These are phyloP conservation scores for Myxozyma geophila DNA, from an alignment of 805 yeast species.

Conservation along the genomic window DNA sequence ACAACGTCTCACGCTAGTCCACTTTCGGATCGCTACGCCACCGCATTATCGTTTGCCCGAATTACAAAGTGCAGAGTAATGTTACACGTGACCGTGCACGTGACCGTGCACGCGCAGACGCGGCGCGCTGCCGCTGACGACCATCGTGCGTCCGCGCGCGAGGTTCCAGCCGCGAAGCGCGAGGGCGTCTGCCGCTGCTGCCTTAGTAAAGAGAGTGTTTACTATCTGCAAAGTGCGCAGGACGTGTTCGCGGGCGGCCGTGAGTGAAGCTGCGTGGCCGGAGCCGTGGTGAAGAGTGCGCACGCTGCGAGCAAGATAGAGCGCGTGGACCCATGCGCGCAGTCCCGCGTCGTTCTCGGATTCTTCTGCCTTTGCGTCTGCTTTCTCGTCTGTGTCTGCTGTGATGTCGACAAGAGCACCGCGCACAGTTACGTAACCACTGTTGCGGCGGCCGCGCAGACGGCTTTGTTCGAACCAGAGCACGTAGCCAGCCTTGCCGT, in stretches of 20 bases:
- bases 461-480: slow-evolving; percentile 32
- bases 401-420: slow-evolving; percentile 36
- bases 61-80: not conserved
- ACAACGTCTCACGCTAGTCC: slow-evolving; percentile 6
- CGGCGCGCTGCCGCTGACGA: slow-evolving; percentile 30
- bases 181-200: slow-evolving; percentile 12
- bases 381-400: not conserved
- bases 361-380: not conserved
- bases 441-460: slow-evolving; percentile 22
- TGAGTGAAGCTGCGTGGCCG: slow-evolving; percentile 4
- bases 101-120: slow-evolving; percentile 15
- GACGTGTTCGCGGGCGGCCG: slow-evolving; percentile 21
- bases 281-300: slow-evolving; percentile 8
- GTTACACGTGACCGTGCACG: not conserved
- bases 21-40: not conserved
- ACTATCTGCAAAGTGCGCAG: slow-evolving; percentile 20
- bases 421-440: slow-evolving; percentile 27
- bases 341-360: slow-evolving; percentile 32
- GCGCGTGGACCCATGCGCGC: slow-evolving; percentile 44
- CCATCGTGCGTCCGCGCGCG: slow-evolving; percentile 29
- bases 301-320: slow-evolving; percentile 36
- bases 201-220: slow-evolving; percentile 13
- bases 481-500: slow-evolving; percentile 37
- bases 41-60: slow-evolving; percentile 8
- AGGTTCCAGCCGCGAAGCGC: slow-evolving; percentile 24